Base-by-base conservation (phyloP, 1,139 yeast genomes). In the Pichia sp. region DNA sequence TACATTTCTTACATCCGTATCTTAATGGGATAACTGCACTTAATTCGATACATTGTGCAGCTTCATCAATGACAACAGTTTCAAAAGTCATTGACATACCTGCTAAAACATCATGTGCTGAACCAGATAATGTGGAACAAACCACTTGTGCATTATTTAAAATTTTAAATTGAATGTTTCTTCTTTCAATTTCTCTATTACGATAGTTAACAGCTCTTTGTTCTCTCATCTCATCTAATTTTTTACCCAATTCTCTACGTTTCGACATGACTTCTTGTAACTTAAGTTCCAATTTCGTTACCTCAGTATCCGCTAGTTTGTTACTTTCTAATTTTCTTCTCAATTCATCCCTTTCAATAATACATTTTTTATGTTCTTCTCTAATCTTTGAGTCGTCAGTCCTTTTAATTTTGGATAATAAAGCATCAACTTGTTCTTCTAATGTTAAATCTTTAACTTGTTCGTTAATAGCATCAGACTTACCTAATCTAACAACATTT, bases 1-100 rank as follows among this genome's bases (percentile, higher is more conserved):
- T 85, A 72, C 98, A 91, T 53, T 83, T 82, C 57, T 77, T 83
- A 62, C 96, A 88, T 1, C 99, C 99, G 67, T 91, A 95, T 63
- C 96, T 76, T 59, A 95, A 74, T 0, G 99, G 99, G 62, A 93
- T 93, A 36, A 95, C 77, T 0, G 96, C 88, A 13, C 96, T 88
- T 45, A 93, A 68, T 65, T 95, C 99, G 46, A 95, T 93, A 80
- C 96, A 87, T 68, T 95, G 99, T 63, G 98, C 95, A 1, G 99
- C 99, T 68, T 95, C 99, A 73, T 95, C 99, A 59, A 95, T 84
- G 52, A 95, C 84, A 2, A 95, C 98, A n/a, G 95, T 88, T 51
- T 87, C 96, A 67, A 95, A 93, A 42, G 79, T 79, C 64, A 89
- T 77, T 19, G 90, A 82, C 62, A 91, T 71, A 46, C 83, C 77